Evolutionary conservation across 2,329 filamentous ascomycete genomes (phyloP).

Genomic region (Penicillium sp.): DNA sequence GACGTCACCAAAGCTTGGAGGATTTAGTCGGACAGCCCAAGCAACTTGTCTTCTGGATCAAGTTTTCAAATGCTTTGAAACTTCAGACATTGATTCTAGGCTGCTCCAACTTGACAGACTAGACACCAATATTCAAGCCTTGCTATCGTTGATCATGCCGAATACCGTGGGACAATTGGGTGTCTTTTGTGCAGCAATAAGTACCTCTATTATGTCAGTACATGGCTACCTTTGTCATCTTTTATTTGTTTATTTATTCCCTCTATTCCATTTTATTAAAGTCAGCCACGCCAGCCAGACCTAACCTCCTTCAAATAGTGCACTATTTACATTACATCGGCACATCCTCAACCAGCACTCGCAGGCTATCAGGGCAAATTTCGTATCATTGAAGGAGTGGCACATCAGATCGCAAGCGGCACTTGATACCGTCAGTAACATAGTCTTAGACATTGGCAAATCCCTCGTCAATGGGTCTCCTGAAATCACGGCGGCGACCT

Average conservation of each 20-base stretch:
- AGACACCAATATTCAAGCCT: neutral
- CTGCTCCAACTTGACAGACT: neutral
- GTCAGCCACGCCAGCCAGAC: conserved; percentile 16
- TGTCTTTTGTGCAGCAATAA: neutral
- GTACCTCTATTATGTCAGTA: neutral
- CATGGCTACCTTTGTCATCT: no score
- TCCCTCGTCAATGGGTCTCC: neutral
- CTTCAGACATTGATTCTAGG: neutral
- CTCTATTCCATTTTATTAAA: neutral
- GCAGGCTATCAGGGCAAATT: neutral
- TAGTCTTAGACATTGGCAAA: neutral
- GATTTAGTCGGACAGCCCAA: conserved; percentile 1
- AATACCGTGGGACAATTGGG: neutral
- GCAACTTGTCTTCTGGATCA: neutral
- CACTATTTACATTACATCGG: neutral
- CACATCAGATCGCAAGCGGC: neutral
- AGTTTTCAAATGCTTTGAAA: neutral
- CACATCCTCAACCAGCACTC: neutral
- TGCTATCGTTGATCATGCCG: neutral
- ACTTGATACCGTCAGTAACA: neutral
- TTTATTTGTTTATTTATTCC: no score
- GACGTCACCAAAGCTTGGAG: neutral
- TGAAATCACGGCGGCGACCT: neutral
- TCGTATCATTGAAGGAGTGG: neutral
- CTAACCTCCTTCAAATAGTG: neutral